Percentiles rank a stretch among this genome's conserved stretches.
These are phyloP conservation scores for Knoxia roxburghii DNA, from an alignment of 257 asterid genomes.

Conservation along the genomic window DNA sequence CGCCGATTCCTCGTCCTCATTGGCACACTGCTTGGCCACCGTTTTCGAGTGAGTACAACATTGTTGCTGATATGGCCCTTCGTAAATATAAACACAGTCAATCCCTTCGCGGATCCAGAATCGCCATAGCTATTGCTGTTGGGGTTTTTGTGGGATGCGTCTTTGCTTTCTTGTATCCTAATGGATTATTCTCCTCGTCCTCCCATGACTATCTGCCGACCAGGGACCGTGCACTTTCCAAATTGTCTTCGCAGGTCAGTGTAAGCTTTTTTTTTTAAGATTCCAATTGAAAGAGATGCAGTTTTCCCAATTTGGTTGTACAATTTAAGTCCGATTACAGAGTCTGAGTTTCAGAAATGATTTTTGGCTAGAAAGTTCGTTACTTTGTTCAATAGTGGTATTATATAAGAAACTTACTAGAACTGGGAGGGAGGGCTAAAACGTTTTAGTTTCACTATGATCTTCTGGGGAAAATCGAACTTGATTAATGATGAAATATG, in stretches of 20 bases:
- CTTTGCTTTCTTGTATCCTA: slow-evolving; percentile 58
- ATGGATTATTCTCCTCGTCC: slow-evolving; percentile 53
- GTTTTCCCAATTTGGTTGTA: background rate
- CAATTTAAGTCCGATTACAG: too few species aligned
- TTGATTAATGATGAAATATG: too few species aligned
- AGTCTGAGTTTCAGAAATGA: background rate
- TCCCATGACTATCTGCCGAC: slow-evolving; percentile 21
- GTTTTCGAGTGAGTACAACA: background rate
- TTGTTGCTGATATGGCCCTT: slow-evolving; percentile 44
- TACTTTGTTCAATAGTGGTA: background rate
- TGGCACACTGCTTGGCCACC: background rate
- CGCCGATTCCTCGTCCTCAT: background rate
- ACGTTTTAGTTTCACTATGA: background rate
- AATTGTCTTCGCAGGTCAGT: slow-evolving; percentile 42
- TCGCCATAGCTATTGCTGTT: slow-evolving; percentile 53
- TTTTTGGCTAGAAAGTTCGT: background rate
- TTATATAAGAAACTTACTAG: background rate
- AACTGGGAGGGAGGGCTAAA: too few species aligned
- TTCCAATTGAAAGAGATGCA: background rate
- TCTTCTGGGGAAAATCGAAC: too few species aligned
- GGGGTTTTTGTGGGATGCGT: slow-evolving; percentile 65
- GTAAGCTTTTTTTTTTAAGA: background rate
- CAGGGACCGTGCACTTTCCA: slow-evolving; percentile 22
- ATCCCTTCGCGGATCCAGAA: slow-evolving; percentile 48
- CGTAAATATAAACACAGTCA: slow-evolving; percentile 52